Conservation (phyloP, 164 flowering plant genomes). For the Umbilicus rupestris region DNA sequence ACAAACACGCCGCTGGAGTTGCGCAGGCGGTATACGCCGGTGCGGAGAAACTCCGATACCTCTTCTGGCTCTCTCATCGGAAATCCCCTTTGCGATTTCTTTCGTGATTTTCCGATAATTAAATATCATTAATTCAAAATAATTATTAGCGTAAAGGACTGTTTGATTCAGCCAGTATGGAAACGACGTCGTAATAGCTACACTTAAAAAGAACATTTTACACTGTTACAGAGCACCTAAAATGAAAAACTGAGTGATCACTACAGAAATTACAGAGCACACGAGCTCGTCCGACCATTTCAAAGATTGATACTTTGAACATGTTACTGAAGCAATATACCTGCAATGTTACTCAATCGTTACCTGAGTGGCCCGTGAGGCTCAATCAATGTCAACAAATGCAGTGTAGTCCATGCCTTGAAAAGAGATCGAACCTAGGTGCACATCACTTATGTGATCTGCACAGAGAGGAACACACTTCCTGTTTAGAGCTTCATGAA, state of each 20-base stretch:
- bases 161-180: too few species aligned
- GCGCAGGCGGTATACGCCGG: conserved; percentile 53
- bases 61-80: not conserved
- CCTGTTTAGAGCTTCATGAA: conserved; percentile 55
- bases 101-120: too few species aligned
- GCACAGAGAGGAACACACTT: conserved; percentile 70
- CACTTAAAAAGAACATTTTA: too few species aligned
- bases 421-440: conserved; percentile 56
- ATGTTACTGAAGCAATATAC: not conserved
- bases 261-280: not conserved
- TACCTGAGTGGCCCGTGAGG: not conserved
- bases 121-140: too few species aligned
- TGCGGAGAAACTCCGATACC: conserved; percentile 33
- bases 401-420: conserved; percentile 72
- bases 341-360: not conserved
- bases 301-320: not conserved
- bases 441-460: conserved; percentile 51
- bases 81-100: too few species aligned
- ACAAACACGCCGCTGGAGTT: conserved; percentile 40
- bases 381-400: conserved; percentile 32
- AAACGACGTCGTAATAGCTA: too few species aligned
- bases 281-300: not conserved
- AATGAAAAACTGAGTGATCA: not conserved
- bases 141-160: too few species aligned
- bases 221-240: not conserved